Evolutionary conservation across 345 rosid genomes (phyloP).

Genomic region (Acer negundo): DNA sequence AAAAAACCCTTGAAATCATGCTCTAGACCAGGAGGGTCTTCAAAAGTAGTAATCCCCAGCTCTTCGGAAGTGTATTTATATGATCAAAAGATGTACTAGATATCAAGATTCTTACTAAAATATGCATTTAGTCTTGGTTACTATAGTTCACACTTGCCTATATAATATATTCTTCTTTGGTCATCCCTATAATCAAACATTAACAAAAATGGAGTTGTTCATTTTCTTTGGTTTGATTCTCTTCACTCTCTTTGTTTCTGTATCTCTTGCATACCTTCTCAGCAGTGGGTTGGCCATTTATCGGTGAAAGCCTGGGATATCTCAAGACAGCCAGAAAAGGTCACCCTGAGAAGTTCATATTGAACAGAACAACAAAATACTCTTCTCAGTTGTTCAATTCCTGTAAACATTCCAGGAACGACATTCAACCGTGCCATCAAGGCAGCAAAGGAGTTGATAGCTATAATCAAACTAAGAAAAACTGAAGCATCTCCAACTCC

Average conservation of each 20-base stretch:
- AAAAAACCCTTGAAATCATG: no score
- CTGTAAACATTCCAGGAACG: slow-evolving; percentile 23
- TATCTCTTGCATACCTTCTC: slow-evolving; percentile 1
- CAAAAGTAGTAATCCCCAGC: no score
- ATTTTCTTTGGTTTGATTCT: not conserved
- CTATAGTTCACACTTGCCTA: not conserved
- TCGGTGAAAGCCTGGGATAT: slow-evolving; percentile 48
- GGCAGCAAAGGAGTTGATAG: not conserved
- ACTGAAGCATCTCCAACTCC: slow-evolving; percentile 6
- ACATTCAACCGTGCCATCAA: slow-evolving; percentile 20
- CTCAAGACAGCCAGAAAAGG: slow-evolving; percentile 41
- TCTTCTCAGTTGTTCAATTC: slow-evolving; percentile 42
- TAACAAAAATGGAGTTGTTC: slow-evolving; percentile 10
- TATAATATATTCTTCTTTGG: no score
- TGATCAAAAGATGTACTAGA: no score
- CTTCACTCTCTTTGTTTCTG: not conserved
- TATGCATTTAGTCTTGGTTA: not conserved
- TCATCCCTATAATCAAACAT: not conserved
- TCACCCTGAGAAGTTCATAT: slow-evolving; percentile 47
- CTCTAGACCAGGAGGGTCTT: no score
- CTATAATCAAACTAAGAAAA: slow-evolving; percentile 26
- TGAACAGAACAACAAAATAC: slow-evolving; percentile 36
- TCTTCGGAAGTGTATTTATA: no score
- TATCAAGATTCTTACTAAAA: no score
- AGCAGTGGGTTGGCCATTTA: slow-evolving; percentile 27